phyloP scores from a whole-genome alignment of 2,329 filamentous ascomycete genomes.

The Fusarium pilosicola region DNA sequence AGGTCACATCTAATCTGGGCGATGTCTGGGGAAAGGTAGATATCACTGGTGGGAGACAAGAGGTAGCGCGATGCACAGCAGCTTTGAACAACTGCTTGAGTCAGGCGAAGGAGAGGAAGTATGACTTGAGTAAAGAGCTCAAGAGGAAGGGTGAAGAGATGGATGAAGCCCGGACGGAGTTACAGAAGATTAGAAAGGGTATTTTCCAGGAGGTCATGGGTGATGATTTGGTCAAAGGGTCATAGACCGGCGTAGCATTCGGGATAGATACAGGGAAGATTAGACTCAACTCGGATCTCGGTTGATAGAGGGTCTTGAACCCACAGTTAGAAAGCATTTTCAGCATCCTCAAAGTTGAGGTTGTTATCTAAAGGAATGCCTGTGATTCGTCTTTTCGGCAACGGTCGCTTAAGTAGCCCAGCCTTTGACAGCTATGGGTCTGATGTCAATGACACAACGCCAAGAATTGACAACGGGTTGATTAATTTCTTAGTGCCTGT shows the following conservation, averaged over 20 bases:
- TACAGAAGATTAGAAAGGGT: slow-evolving; percentile 57
- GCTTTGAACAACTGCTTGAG: slow-evolving; percentile 47
- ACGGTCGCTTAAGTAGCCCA: slow-evolving; percentile 14
- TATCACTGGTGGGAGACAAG: slow-evolving; percentile 56
- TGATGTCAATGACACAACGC: slow-evolving; percentile 1
- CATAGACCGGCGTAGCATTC: background rate
- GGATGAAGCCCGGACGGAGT: slow-evolving; percentile 47
- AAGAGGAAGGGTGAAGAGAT: slow-evolving; percentile 44
- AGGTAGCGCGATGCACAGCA: slow-evolving; percentile 49
- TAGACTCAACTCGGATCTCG: background rate
- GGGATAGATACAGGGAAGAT: background rate
- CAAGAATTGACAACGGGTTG: slow-evolving; percentile 7
- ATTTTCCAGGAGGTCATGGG: slow-evolving; percentile 45
- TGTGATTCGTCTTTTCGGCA: slow-evolving; percentile 23
- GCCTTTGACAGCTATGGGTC: slow-evolving; percentile 1
- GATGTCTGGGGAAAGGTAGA: slow-evolving; percentile 63
- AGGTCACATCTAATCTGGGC: slow-evolving; percentile 46
- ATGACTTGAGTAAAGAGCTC: slow-evolving; percentile 47
- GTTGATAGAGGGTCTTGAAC: background rate
- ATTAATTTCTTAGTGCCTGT: background rate
- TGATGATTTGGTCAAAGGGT: slow-evolving; percentile 11
- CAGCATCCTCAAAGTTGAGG: background rate
- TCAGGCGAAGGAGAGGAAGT: slow-evolving; percentile 46
- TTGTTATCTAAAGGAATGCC: background rate
- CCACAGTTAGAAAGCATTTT: background rate